Evolutionary conservation across 2,329 filamentous ascomycete genomes (phyloP).

Genomic region (Diaporthe capsici): DNA sequence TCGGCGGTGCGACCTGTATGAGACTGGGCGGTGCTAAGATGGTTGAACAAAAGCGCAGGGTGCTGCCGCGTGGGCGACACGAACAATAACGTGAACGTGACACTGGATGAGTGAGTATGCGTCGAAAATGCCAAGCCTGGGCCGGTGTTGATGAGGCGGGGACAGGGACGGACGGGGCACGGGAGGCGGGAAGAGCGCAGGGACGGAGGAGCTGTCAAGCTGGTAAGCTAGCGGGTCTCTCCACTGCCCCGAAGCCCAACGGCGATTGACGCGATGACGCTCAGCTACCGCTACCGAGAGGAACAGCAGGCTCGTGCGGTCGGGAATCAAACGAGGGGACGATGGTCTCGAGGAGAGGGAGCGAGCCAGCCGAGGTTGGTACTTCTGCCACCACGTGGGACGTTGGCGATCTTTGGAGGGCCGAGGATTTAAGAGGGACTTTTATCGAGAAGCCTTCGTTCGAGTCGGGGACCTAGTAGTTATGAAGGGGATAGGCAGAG

Average conservation of each 20-base stretch:
- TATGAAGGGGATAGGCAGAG: neutral
- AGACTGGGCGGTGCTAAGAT: conserved; percentile 11
- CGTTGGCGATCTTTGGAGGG: neutral
- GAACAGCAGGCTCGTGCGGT: conserved; percentile 19
- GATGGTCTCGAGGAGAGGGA: neutral
- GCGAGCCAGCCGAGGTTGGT: conserved; percentile 14
- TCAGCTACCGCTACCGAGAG: neutral
- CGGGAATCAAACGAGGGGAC: neutral
- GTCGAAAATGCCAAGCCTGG: neutral
- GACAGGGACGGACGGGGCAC: neutral
- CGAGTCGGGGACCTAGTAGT: neutral
- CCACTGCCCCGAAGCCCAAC: conserved; percentile 1
- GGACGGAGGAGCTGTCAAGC: conserved; percentile 20
- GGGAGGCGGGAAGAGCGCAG: conserved; percentile 10
- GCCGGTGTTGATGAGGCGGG: neutral
- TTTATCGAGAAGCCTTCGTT: neutral
- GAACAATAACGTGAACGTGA: conserved; percentile 16
- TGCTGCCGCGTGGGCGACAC: conserved; percentile 24
- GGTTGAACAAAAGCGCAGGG: neutral
- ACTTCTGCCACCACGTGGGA: conserved; percentile 23
- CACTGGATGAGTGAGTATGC: conserved; percentile 4
- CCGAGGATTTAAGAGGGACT: neutral
- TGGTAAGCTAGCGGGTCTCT: conserved; percentile 17
- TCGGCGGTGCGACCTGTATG: conserved; percentile 1
- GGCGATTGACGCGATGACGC: conserved; percentile 8